Base-by-base conservation (phyloP, 106 monocot species). In the Posidonia australis region DNA sequence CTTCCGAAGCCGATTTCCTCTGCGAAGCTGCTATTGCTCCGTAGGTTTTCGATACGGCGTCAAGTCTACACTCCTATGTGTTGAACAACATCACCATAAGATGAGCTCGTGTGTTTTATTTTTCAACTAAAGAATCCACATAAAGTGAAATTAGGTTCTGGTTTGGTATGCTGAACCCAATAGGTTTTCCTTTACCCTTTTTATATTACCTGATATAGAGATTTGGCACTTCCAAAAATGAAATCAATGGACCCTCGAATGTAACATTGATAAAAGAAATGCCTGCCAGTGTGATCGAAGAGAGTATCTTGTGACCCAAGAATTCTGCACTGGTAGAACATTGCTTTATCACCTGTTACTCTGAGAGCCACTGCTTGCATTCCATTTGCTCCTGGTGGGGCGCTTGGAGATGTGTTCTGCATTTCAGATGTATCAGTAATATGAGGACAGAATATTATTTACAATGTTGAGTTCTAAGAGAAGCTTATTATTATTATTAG, bases 201-300 rank as follows among this genome's bases (percentile, higher is more conserved):
- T n/a, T n/a, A n/a, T n/a, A n/a, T 36, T 7, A 36, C 79, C 94
- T 94, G 70, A 68, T 89, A 94, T 19, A 94, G 45, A 20, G 94
- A 90, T 66, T 52, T 84, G 10, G 89, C 94, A 56, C 60, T 76
- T 10, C 94, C 94, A 36, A 94, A 94, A 46, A 94, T 86, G 76
- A 94, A 94, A 60, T 94, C 94, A 32, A 94, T 90, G 52, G 89
- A 84, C 41, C 94, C 94, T 58, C 82, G 82, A 64, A 94, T 90
- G 71, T 73, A 76, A 51, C 84, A 82, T 28, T 83, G 44, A 18
- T 51, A 75, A 82, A 89, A 84, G 57, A 68, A 84, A 44, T 94
- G 94, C 77, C 84, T 81, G 10, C 94, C 94, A 1, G 18, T 62
- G 43, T 94, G 81, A 82, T 94, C 94, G 67, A 79, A 94, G 13